A percentile compares a stretch with the other conserved stretches of the same genome.
These are phyloP conservation scores for Scalesia atractyloides DNA, from an alignment of 129 eudicot genomes.

Conservation along the genomic window DNA sequence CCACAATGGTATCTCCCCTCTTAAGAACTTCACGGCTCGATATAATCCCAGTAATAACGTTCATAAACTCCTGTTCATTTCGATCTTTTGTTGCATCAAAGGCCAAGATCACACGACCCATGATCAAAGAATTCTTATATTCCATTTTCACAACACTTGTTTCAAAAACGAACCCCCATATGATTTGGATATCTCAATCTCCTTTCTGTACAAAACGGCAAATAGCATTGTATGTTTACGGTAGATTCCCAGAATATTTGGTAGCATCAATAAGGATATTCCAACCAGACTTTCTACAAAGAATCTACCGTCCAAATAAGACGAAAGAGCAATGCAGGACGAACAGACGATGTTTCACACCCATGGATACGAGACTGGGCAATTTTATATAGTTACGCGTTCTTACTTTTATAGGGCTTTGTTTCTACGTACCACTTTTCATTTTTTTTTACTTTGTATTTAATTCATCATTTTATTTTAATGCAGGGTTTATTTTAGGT, in stretches of 20 bases:
- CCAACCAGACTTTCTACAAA: not conserved
- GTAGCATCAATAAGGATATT: conserved; percentile 16
- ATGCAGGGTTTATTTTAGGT: too few species aligned
- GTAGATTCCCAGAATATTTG: conserved; percentile 20
- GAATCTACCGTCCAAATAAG: conserved; percentile 18
- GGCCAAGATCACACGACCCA: conserved; percentile 53
- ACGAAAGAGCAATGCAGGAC: conserved; percentile 6
- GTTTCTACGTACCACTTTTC: too few species aligned
- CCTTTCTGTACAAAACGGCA: conserved; percentile 5
- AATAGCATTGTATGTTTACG: conserved; percentile 12
- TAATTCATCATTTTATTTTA: too few species aligned
- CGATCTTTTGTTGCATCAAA: conserved; percentile 71
- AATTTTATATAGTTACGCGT: too few species aligned
- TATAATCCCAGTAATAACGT: conserved; percentile 41
- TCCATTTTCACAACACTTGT: conserved; percentile 23
- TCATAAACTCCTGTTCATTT: conserved; percentile 45
- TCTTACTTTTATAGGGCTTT: too few species aligned
- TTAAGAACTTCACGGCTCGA: conserved; percentile 46
- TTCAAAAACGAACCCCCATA: not conserved
- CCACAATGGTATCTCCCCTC: conserved; percentile 60
- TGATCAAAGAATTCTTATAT: conserved; percentile 41
- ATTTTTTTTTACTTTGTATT: too few species aligned
- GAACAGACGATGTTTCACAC: not conserved
- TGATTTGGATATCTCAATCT: not conserved
- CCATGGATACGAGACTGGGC: too few species aligned